Evolutionary conservation across 345 rosid genomes (phyloP), one percentile per base, ranked within the genome.

Genomic region (Rhizophora apiculata): DNA sequence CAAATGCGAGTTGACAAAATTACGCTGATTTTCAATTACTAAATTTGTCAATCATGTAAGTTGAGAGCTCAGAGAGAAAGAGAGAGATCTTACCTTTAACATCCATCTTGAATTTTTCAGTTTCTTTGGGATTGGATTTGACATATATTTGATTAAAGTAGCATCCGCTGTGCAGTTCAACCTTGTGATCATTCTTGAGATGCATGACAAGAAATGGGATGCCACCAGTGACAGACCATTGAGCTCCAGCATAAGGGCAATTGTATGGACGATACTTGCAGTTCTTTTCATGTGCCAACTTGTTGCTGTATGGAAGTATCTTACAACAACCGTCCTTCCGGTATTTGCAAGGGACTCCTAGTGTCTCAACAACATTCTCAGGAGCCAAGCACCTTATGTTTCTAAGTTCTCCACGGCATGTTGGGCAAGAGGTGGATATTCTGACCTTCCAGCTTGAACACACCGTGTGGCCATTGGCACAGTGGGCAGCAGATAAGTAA

Each of bases 61-160:
- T 15, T 31, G 18, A 30, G 3, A 6, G 8, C 13, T 39, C 32
- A 4, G 32, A 30, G 32, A 31, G 32, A 4, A 24, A 46, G 43
- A 37, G 19, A 69, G 74, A 52, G 11, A 63, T 68, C 83, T 87
- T 82, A 93, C 98, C 53, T 97, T 93, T 67, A 91, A 80, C 97
- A 89, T 93, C 94, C 98, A 89, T 43, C 94, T 93, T 65, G 98
- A 97, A 64, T 93, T 93, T n/a, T 75, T 91, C 97, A 21, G 91
- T 89, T 77, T 91, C 98, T 2, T 76, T 86, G 4, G 98, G 90
- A 79, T 88, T 86, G 62, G 97, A 80, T 70, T 93, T 91, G 20
- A 89, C 96, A 77, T 93, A 93, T 75, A 96, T 82, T 74, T 93
- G 97, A 76, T 91, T 90, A 82, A 91, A 93, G 21, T 91, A 85